Evolutionary conservation across 768 basidiomycete genomes (phyloP), one percentile per base, ranked within the genome.

Genomic region (Fomitopsis pulvina): DNA sequence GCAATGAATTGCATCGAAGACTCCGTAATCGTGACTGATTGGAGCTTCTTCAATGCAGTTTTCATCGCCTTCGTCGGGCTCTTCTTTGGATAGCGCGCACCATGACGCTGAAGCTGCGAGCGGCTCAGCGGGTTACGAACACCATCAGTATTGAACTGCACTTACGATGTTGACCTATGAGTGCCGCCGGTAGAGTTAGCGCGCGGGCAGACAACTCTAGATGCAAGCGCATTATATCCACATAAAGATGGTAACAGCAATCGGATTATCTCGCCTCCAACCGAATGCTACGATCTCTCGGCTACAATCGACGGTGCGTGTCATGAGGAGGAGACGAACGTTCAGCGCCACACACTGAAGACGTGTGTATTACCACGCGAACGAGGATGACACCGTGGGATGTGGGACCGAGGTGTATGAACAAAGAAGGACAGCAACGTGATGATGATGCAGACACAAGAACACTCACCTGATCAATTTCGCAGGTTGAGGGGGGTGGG

Each of bases 41-140:
- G 60, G 0, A 92, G 69, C 52, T 83, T 85, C 5, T 60, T 48
- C 3, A 92, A 56, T 0, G 83, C 73, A 48, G 24, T 39, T 42
- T 64, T 55, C 8, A 86, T 85, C 22, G 55, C 54, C 8, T 59
- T 57, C 0, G 72, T 62, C 3, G 79, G 71, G 1, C 71, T 71
- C 0, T 59, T 56, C 0, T 87, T 90, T 0, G 90, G 90, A 56
- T 74, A 91, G 27, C 90, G 79, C 0, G 87, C 80, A 2, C 88
- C 89, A 58, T 93, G 90, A 7, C 90, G 74, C 66, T 91, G 84
- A 10, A 92, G 68, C 87, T 91, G 27, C 14, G 41, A 10, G 48
- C 7, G 48, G 41, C 44, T 27, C 21, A 18, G 27, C 18, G 38
- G 6, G 10, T 20, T 16, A 16, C 52, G n/a, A n/a, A 48, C 44